Evolutionary conservation across 305 asterid species (phyloP).

Genomic region (Solanum hybrid): DNA sequence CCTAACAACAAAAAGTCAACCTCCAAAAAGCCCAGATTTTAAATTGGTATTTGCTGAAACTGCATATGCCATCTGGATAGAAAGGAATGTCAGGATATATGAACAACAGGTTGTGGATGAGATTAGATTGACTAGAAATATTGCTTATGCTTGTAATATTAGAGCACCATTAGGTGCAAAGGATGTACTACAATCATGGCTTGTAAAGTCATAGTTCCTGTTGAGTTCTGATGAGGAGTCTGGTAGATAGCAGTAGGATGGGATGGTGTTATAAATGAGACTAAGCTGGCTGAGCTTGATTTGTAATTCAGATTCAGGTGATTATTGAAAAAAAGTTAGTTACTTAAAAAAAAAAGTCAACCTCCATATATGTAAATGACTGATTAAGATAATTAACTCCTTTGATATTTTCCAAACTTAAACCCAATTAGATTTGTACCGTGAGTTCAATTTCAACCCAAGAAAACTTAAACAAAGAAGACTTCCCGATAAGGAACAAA

Average conservation of each 20-base stretch:
- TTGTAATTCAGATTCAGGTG: background rate
- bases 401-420: background rate
- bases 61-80: background rate
- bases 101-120: background rate
- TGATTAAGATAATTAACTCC: background rate
- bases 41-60: background rate
- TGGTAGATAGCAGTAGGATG: background rate
- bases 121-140: background rate
- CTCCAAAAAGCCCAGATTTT: background rate
- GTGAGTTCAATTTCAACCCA: constrained; percentile 6
- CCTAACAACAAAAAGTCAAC: background rate
- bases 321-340: background rate
- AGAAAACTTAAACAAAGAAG: constrained; percentile 7
- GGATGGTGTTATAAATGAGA: background rate
- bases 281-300: background rate
- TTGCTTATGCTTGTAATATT: background rate
- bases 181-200: background rate
- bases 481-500: background rate
- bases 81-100: background rate
- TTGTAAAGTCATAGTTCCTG: background rate
- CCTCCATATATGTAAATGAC: background rate
- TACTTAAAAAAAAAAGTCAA: background rate
- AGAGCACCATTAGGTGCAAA: too few relatives aligned
- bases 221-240: background rate
- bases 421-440: background rate